Base-by-base conservation (phyloP, 2,329 filamentous ascomycete species). In the Verticillium tricorpus region DNA sequence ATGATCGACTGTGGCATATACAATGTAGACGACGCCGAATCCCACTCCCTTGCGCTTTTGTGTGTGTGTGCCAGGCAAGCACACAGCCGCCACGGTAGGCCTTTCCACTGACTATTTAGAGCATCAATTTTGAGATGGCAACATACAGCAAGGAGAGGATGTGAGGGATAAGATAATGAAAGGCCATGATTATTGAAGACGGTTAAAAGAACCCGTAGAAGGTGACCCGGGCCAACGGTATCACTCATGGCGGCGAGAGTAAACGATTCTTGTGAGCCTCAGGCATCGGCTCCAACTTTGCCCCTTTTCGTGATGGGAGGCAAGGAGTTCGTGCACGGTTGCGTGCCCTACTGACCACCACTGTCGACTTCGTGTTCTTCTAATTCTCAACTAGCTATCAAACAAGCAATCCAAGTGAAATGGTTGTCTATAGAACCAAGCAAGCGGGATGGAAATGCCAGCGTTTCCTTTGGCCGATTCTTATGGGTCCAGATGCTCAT, bases 71-170 rank as follows among this genome's bases (percentile, higher is more conserved):
- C 67, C 74, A 84, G 0, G 82, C 80, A 34, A 82, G 77, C 17
- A 82, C 78, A 1, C 75, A 77, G 14, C 82, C 81, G 31, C 80
- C 80, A 3, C 82, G 80, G 64, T 84, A 84, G 1, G 81, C 81
- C 62, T 84, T 89, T 57, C 91, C 91, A 37, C 90, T 90, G 39
- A 88, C 89, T 58, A 85, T 82, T 64, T 85, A 81, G 28, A 85
- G 76, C 5, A 82, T 76, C 11, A 85, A 74, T 0, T 80, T 76
- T 0, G 82, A 83, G 19, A 85, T 84, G 14, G 82, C 82, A 45
- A 85, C 74, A 12, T 81, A 68, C 60, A 81, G 77, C 3, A 85
- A 74, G 0, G 82, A 80, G 8, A 84, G 70, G 12, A 82, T 64
- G 62, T 85, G 85, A 0, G 82, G 82, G 19, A 85, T 80, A 67